Conservation (phyloP, 345 rosid species). For the Arabis hirsuta region DNA sequence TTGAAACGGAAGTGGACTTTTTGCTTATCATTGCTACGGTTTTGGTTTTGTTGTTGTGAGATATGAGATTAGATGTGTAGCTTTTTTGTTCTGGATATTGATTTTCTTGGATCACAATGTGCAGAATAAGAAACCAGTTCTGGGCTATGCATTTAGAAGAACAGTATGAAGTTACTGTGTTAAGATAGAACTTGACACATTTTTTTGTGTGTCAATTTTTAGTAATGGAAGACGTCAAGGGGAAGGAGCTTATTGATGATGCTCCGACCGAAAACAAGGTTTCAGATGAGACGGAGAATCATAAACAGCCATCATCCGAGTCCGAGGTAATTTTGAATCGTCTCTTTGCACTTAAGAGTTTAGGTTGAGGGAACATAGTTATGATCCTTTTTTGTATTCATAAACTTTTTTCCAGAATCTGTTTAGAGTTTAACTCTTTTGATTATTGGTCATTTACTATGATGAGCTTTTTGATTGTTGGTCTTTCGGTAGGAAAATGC, state of each 20-base stretch:
- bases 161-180: not conserved
- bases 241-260: conserved; percentile 42
- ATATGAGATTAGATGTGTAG: not conserved
- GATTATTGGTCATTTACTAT: not conserved
- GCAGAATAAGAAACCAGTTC: not conserved
- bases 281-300: conserved; percentile 38
- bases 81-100: not conserved
- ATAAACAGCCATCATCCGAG: conserved; percentile 49
- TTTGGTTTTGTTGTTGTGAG: not conserved
- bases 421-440: not conserved
- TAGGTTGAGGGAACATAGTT: not conserved
- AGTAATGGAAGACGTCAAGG: conserved; percentile 48
- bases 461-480: not conserved
- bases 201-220: not conserved
- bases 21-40: not conserved
- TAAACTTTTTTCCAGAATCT: not conserved
- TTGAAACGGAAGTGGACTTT: conserved; percentile 21
- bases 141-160: not conserved
- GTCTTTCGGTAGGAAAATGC: conserved; percentile 57
- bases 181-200: not conserved
- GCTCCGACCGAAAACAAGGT: conserved; percentile 22
- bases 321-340: conserved; percentile 48
- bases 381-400: not conserved
- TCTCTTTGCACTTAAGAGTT: conserved; percentile 6
- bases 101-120: conserved; percentile 3